Evolutionary conservation across 139 green algal species (phyloP), one percentile per base, ranked within the genome.

Genomic region (Mesotaenium endlicherianum): DNA sequence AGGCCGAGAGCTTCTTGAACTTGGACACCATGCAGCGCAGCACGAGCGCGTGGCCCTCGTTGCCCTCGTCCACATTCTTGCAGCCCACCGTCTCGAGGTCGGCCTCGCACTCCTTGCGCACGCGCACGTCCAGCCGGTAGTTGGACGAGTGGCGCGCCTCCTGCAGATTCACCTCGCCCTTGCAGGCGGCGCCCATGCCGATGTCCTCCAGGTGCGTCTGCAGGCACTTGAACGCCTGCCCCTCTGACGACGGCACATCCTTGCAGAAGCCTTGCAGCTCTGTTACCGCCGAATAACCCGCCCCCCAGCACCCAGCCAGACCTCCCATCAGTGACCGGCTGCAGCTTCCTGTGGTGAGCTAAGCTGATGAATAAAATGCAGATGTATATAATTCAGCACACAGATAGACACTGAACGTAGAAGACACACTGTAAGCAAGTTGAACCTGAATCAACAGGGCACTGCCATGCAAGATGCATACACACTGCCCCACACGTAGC

Each of bases 121-220:
- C 42, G 5, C 79, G 60, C 38, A 85, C 79, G 55, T 85, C 79
- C 30, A 85, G 79, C 20, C 67, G 49, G 64, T 85, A 85, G 70
- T 85, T 80, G 79, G 64, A 70, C 16, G 79, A 60, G n/a, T 79
- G 79, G 17, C 79, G 79, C n/a, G 39, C 64, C 41, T 85, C 79
- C 55, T 85, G 79, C 64, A 80, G 41, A 59, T 85, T 85, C 8
- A 85, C 79, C 55, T 85, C 79, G n/a, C 67, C 79, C 79, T 85
- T 85, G 67, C 79, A 85, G 26, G 79, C 79, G 0, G 67, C 79
- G 42, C 79, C 44, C 64, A 85, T 80, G 39, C 40, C 79, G 31
- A 85, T 60, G 67, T 42, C 64, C 67, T 79, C 34, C 41, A 85
- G 36, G 55, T 85, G 41, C 43, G 44, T n/a, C 67, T 85, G 79